Evolutionary conservation across 2,329 filamentous ascomycete genomes (phyloP), one percentile per base, ranked within the genome.

Genomic region (Monosporascus sp.): DNA sequence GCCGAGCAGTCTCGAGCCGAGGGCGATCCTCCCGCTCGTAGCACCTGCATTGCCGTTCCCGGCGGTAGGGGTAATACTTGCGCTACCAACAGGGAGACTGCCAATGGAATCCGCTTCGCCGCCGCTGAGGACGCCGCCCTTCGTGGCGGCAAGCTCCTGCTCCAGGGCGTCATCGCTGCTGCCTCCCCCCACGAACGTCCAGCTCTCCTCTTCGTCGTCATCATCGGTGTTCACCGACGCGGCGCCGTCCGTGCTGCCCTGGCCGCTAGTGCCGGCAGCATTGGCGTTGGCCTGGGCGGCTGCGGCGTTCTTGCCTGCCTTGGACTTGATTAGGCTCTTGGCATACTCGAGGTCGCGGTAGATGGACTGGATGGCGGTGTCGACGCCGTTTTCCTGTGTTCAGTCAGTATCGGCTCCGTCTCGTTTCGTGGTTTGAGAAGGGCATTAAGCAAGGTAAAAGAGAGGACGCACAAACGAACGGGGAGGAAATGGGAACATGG

Each of bases 341-440:
- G 94, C 92, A 64, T 97, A 97, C 67, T 97, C 94, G 52, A 97
- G 80, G 68, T 97, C 93, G 43, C 94, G 88, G 68, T 97, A 99
- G 53, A 99, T 89, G 55, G 85, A 89, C 70, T 96, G 89, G 57
- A 97, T 94, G 6, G 93, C 94, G 5, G 80, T 88, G 48, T 87
- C 85, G n/a, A 97, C 91, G 37, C 94, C 94, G 59, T 90, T 85
- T 70, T 99, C 93, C 88, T 95, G 57, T 54, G 27, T 31, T 25
- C 27, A 62, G 66, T 74, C 62, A 70, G 68, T 49, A 53, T 55
- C n/a, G 17, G 17, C 25, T 41, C 14, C 31, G 31, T 14, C 31
- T 35, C 31, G 5, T 5, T 11, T 35, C 4, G 31, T 5, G 9
- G 14, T 14, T 35, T 14, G 31, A 35, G 31, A 35, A 35, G 31